phyloP scores from a whole-genome alignment of 805 yeast species.

The Kazachstania martiniae region DNA sequence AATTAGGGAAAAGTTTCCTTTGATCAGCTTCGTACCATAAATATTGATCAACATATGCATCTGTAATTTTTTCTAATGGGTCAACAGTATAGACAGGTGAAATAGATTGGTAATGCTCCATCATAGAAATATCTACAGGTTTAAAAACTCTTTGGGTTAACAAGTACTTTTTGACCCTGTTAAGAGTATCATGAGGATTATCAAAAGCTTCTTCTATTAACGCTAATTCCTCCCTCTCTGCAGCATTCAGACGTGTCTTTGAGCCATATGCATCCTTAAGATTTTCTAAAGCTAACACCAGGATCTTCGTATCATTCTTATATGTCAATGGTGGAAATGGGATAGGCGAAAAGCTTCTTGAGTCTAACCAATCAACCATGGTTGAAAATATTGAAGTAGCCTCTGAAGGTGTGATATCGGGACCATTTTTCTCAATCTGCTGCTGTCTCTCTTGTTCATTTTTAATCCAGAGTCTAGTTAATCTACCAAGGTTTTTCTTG shows the following conservation, averaged over 20 bases:
- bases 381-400: constrained; percentile 81
- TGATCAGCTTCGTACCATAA: constrained; percentile 93
- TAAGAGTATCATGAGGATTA: constrained; percentile 87
- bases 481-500: constrained; percentile 82
- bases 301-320: constrained; percentile 84
- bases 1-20: constrained; percentile 78
- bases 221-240: constrained; percentile 87
- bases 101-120: constrained; percentile 78
- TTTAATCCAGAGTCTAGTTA: constrained; percentile 87
- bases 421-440: constrained; percentile 73
- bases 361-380: constrained; percentile 86
- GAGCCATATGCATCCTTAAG: constrained; percentile 72
- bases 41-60: constrained; percentile 91
- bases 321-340: constrained; percentile 90
- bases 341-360: constrained; percentile 71
- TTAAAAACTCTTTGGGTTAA: constrained; percentile 87
- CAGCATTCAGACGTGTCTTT: constrained; percentile 67
- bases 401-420: constrained; percentile 73
- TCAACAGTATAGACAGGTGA: constrained; percentile 82
- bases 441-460: constrained; percentile 85
- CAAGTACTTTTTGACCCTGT: constrained; percentile 69
- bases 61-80: constrained; percentile 90
- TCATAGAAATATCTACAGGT: constrained; percentile 78
- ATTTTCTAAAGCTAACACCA: constrained; percentile 81
- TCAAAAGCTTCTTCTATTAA: constrained; percentile 94